phyloP scores from a whole-genome alignment of 1,284 basidiomycete species.

The Ceratobasidium sp. region DNA sequence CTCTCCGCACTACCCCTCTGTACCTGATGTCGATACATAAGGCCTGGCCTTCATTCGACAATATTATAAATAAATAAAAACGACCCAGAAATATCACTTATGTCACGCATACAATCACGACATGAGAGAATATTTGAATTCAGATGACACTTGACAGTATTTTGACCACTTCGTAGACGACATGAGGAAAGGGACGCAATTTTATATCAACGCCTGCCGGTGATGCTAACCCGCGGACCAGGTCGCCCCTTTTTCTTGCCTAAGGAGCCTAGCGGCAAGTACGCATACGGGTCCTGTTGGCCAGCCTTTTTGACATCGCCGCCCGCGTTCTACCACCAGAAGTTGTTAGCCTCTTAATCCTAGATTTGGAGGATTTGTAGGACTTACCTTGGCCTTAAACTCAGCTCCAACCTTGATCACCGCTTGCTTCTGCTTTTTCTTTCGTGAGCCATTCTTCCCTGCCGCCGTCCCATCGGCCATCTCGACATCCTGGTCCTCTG shows the following conservation, averaged over 20 bases:
- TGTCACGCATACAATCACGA: too few relatives aligned
- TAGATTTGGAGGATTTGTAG: background rate
- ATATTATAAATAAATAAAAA: too few relatives aligned
- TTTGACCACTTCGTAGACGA: too few relatives aligned
- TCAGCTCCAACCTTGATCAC: constrained; percentile 81
- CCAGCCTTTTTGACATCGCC: constrained; percentile 92
- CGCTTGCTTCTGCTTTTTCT: constrained; percentile 70
- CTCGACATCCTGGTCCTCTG: constrained; percentile 73
- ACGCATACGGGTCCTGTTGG: constrained; percentile 91
- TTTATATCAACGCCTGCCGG: constrained; percentile 26
- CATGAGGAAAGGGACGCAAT: too few relatives aligned
- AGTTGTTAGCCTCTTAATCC: background rate
- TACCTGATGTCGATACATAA: too few relatives aligned
- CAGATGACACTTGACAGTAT: too few relatives aligned
- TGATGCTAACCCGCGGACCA: constrained; percentile 39
- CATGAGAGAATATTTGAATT: too few relatives aligned
- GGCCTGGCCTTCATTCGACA: too few relatives aligned
- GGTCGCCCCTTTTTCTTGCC: constrained; percentile 68
- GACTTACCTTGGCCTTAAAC: constrained; percentile 85
- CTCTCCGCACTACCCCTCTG: too few relatives aligned
- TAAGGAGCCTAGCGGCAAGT: constrained; percentile 81
- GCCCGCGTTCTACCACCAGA: constrained; percentile 80
- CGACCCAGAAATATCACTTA: too few relatives aligned
- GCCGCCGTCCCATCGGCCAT: constrained; percentile 70
- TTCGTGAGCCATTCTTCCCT: constrained; percentile 56